Percentiles rank a stretch among this genome's conserved stretches.
phyloP scores from a whole-genome alignment of 176 grass and related monocot genomes.

The Hordeum vulgare region MorexV3_pseudomolecules_assembly NC_058520.1:109122790-109123289 shows the following conservation, averaged over 20 bases:
- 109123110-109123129: background rate
- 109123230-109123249: conserved; percentile 47
- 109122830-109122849: background rate
- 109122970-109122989: conserved; percentile 77
- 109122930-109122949: conserved; percentile 49
- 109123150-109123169: background rate
- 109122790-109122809: conserved; percentile 11
- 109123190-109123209: background rate
- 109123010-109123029: conserved; percentile 82
- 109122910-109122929: conserved; percentile 54
- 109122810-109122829: background rate
- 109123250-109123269: conserved; percentile 39
- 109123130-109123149: background rate
- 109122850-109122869: conserved; percentile 50
- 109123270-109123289: conserved; percentile 80
- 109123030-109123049: conserved; percentile 78
- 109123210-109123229: conserved; percentile 56
- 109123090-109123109: background rate
- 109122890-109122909: conserved; percentile 52
- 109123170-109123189: background rate
- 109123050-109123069: background rate
- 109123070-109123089: background rate
- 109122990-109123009: conserved; percentile 92
- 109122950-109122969: conserved; percentile 77
- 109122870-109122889: conserved; percentile 78